Evolutionary conservation across 2,329 filamentous ascomycete species (phyloP), one percentile per base, ranked within the genome.

Genomic region (Macroventuria anomochaeta): DNA sequence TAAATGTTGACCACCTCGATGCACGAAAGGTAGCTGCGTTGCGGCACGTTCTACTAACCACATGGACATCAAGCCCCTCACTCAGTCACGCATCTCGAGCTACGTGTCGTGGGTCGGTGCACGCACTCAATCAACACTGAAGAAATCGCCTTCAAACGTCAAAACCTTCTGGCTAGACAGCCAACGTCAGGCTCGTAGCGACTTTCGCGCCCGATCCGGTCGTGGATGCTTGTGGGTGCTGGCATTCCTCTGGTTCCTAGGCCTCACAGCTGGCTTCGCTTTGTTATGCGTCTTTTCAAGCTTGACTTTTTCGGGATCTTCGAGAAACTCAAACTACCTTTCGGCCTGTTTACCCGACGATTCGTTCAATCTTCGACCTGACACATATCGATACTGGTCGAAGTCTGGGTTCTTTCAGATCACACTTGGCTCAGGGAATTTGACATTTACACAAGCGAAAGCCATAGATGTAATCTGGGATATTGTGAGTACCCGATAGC

Each of bases 401-500:
- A 31, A 21, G 1, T 62, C 61, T 2, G 57, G 57, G 0, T 63
- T 64, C 26, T 67, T 67, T 32, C 46, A 67, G 25, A 64, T 67
- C 32, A 62, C 59, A 0, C 31, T 64, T 7, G 61, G 57, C 1
- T 21, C 26, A 10, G 61, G 62, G 2, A 3, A 34, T 5, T 36
- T 65, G n/a, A 43, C 50, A 11, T 67, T 67, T 21, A 43, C 49
- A 1, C 31, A 64, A 37, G 64, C 59, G 0, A 67, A 65, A 21
- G 53, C 52, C 13, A 51, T 67, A 20, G 64, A 65, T 52, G 57
- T 65, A 5, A 43, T 50, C 6, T 67, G 62, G 58, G 62, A 67
- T 31, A 47, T 67, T 34, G 58, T 61, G 20, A 55, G 63, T 65
- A 15, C 8, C 11, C 8, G 18, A 17, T 5, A 25, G 12, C 12